Evolutionary conservation across 768 basidiomycete species (phyloP).

Genomic region (Tephrocybe sp.): DNA sequence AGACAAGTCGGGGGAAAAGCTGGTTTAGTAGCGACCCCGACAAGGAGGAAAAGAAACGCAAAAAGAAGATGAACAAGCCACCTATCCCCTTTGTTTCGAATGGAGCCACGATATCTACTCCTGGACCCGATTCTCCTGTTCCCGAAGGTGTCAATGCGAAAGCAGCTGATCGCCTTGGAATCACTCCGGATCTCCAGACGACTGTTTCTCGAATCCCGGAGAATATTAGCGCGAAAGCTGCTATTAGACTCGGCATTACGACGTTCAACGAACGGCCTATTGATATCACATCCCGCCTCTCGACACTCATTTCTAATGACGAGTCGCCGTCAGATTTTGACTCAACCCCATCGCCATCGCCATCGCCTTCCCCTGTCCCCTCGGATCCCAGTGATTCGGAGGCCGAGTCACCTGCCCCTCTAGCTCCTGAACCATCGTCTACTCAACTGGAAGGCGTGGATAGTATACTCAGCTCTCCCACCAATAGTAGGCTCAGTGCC

Average conservation of each 20-base stretch:
- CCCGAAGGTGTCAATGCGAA: conserved; percentile 24
- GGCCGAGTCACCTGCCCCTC: not conserved
- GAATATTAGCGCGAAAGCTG: conserved; percentile 32
- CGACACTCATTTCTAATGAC: not conserved
- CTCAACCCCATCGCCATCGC: not conserved
- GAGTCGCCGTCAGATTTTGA: not conserved
- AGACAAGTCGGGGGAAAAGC: conserved; percentile 23
- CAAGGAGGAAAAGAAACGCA: conserved; percentile 28
- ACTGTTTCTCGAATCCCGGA: conserved; percentile 23
- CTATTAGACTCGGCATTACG: conserved; percentile 34
- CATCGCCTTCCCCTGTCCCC: not conserved
- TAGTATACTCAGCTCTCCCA: not conserved
- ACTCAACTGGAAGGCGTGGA: conserved; percentile 7
- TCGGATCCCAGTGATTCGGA: not conserved
- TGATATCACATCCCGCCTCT: conserved; percentile 1
- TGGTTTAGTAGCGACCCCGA: conserved; percentile 39
- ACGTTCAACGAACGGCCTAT: conserved; percentile 6
- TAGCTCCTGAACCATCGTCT: not conserved
- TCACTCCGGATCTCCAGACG: conserved; percentile 20
- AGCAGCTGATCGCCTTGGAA: conserved; percentile 25
- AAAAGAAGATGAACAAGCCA: conserved; percentile 18
- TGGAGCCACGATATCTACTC: conserved; percentile 19
- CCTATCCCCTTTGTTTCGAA: conserved; percentile 10
- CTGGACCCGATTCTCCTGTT: conserved; percentile 17
- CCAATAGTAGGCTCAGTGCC: conserved; percentile 26